A percentile compares a stretch with the other conserved stretches of the same genome.
Conservation (phyloP, 495 filamentous ascomycete species). For the Hyaloscypha variabilis region DNA sequence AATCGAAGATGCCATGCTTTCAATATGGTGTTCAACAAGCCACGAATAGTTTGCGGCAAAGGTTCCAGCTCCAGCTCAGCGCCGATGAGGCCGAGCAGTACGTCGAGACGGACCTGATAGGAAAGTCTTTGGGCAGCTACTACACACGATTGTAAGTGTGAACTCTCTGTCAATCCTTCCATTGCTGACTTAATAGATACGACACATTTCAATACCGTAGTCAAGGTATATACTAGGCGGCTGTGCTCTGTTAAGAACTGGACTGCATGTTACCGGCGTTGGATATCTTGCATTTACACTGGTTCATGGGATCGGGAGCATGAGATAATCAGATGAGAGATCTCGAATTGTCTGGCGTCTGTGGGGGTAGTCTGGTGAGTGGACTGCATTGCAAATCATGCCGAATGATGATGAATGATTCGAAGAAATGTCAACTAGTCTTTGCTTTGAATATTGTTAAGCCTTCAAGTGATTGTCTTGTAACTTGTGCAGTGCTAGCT, state of each 20-base stretch:
- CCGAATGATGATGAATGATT: background rate
- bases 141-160: conserved; percentile 69
- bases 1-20: conserved; percentile 79
- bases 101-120: conserved; percentile 71
- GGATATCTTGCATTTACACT: conserved; percentile 34
- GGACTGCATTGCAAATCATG: background rate
- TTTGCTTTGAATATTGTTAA: background rate
- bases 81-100: conserved; percentile 72
- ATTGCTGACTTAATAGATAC: conserved; percentile 48
- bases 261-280: conserved; percentile 28
- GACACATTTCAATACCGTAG: conserved; percentile 82
- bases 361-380: background rate
- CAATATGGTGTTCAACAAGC: conserved; percentile 63
- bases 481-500: background rate
- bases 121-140: conserved; percentile 73
- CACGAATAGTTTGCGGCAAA: conserved; percentile 60
- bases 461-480: background rate
- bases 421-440: background rate
- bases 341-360: background rate
- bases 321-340: background rate
- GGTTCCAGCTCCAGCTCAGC: conserved; percentile 75
- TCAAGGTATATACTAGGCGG: conserved; percentile 70
- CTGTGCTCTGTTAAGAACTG: background rate
- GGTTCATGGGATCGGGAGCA: conserved; percentile 24
- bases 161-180: background rate